phyloP scores from a whole-genome alignment of 768 basidiomycete species.

The Phylloporus arenicola region DNA sequence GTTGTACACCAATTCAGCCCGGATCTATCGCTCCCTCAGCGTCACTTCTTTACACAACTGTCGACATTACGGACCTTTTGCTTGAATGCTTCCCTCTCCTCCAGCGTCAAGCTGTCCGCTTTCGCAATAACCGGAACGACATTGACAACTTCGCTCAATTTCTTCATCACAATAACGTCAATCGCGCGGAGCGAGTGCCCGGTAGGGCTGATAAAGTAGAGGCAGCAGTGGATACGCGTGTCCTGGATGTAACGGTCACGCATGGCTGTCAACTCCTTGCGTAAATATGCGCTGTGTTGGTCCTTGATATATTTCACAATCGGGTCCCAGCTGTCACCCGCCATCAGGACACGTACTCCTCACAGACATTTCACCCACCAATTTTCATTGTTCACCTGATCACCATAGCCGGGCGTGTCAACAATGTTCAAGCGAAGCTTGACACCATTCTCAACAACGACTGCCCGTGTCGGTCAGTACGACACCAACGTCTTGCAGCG shows the following conservation, averaged over 20 bases:
- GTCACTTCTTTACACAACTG: not conserved
- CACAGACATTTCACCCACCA: slow-evolving; percentile 52
- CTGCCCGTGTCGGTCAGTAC: slow-evolving; percentile 37
- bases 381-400: slow-evolving; percentile 98
- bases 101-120: slow-evolving; percentile 87
- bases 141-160: slow-evolving; percentile 97
- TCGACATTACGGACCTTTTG: slow-evolving; percentile 52
- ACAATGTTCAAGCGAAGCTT: slow-evolving; percentile 94
- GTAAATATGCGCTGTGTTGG: slow-evolving; percentile 97
- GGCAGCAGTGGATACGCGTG: slow-evolving; percentile 95
- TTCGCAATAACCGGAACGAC: slow-evolving; percentile 99
- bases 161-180: slow-evolving; percentile 98
- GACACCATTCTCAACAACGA: slow-evolving; percentile 95
- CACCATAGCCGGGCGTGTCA: slow-evolving; percentile 97
- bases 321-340: slow-evolving; percentile 82
- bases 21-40: slow-evolving; percentile 55
- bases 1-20: slow-evolving; percentile 85
- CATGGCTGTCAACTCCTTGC: slow-evolving; percentile 98
- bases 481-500: not conserved
- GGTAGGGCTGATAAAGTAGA: slow-evolving; percentile 99
- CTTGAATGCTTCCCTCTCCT: slow-evolving; percentile 93
- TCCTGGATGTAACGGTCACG: slow-evolving; percentile 98
- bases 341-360: slow-evolving; percentile 2
- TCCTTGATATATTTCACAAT: slow-evolving; percentile 99
- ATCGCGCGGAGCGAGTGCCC: slow-evolving; percentile 95